Evolutionary conservation across 768 basidiomycete genomes (phyloP), one percentile per base, ranked within the genome.

Genomic region (Xerocomellus amylosporus): DNA sequence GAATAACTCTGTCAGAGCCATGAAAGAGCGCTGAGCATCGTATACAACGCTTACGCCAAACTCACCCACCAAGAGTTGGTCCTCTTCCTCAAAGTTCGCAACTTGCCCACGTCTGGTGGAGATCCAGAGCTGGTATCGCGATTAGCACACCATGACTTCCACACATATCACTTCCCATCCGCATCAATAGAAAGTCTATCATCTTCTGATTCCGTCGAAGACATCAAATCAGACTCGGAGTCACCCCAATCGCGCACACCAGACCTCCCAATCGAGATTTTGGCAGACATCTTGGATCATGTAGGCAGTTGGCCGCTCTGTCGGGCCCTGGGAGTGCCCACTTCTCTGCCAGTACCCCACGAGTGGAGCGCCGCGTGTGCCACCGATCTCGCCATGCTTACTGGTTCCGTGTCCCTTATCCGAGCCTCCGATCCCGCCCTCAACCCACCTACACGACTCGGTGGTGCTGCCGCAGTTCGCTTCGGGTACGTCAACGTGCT

Each of bases 291-390:
- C 55, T 70, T 92, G 70, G 87, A 92, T 54, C 81, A 87, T 59
- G 69, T 90, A 9, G 88, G 86, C 14, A 86, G 91, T 67, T 95
- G 91, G 90, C 88, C 93, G 61, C 83, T 95, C 9, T 77, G 86
- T 13, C 86, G 83, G 55, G 86, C 92, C 14, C 81, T 93, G 34
- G 83, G 85, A 19, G 74, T 93, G 1, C 87, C 85, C 12, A 89
- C 89, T 6, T 82, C 82, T 9, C 68, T 93, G 0, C 70, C 80
- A 5, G 78, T 75, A 26, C 90, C 90, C 10, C 70, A 75, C 6
- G 84, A 86, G 22, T 95, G 93, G 93, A 74, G 73, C 45, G 80
- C 80, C 39, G 88, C 92, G 8, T 82, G 85, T 19, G 64, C 71
- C 26, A 84, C 82, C 7, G 92, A 95, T 71, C 72, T 80, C 46